Evolutionary conservation across 306 rosid genomes (phyloP).

Genomic region (barrel medic (Medicago truncatula)): MtrunA17r5.0-ANR NC_053044.1:30530001-30530500

Average conservation of each 20-base stretch:
- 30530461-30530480: slow-evolving; percentile 23
- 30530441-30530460: slow-evolving; percentile 20
- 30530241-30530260: slow-evolving; percentile 63
- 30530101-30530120: slow-evolving; percentile 74
- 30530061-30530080: slow-evolving; percentile 60
- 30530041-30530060: slow-evolving; percentile 60
- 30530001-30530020: slow-evolving; percentile 67
- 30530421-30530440: slow-evolving; percentile 33
- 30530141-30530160: slow-evolving; percentile 28
- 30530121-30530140: slow-evolving; percentile 53
- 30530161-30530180: slow-evolving; percentile 33
- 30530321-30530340: slow-evolving; percentile 69
- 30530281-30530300: slow-evolving; percentile 69
- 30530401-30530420: slow-evolving; percentile 29
- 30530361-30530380: slow-evolving; percentile 48
- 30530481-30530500: slow-evolving; percentile 1
- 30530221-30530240: slow-evolving; percentile 62
- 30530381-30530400: slow-evolving; percentile 5
- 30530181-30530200: slow-evolving; percentile 7
- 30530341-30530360: slow-evolving; percentile 72
- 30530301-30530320: slow-evolving; percentile 52
- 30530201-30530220: slow-evolving; percentile 15
- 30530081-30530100: slow-evolving; percentile 69
- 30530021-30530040: slow-evolving; percentile 69
- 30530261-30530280: slow-evolving; percentile 56